Percentiles rank a stretch among this genome's conserved stretches.
Evolutionary conservation across 2,329 filamentous ascomycete species (phyloP).

Genomic region (Colletotrichum trifolii): DNA sequence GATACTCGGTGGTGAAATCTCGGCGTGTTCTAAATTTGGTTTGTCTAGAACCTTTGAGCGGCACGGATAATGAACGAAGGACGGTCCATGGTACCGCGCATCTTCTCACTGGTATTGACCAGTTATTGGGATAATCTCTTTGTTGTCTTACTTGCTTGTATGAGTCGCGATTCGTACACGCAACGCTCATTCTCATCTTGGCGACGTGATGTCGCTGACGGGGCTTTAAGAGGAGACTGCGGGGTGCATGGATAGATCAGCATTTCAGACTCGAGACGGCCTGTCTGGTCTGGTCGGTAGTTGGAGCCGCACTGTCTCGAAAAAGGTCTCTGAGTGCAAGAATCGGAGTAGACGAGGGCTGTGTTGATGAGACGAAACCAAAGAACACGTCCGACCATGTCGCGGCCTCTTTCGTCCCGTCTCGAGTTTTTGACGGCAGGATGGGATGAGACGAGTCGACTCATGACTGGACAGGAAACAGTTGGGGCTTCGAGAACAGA

Average conservation of each 20-base stretch:
- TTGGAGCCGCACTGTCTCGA: slow-evolving; percentile 14
- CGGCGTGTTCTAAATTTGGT: slow-evolving; percentile 34
- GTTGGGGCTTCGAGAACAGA: not conserved
- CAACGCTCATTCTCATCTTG: slow-evolving; percentile 12
- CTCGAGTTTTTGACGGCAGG: slow-evolving; percentile 7
- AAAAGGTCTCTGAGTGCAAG: slow-evolving; percentile 19
- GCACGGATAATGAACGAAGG: not conserved
- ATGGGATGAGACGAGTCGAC: not conserved
- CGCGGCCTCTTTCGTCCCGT: slow-evolving; percentile 31
- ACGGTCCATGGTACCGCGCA: too few relatives aligned
- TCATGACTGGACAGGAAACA: slow-evolving; percentile 23
- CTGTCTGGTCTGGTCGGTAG: not conserved
- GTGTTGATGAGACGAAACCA: slow-evolving; percentile 32
- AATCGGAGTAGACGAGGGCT: slow-evolving; percentile 5
- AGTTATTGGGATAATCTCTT: slow-evolving; percentile 24
- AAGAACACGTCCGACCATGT: slow-evolving; percentile 34
- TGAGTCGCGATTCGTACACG: slow-evolving; percentile 9
- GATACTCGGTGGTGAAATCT: slow-evolving; percentile 30
- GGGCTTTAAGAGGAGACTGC: slow-evolving; percentile 27
- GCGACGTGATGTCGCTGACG: slow-evolving; percentile 29
- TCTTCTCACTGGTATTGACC: not conserved
- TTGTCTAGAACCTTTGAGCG: slow-evolving; percentile 7
- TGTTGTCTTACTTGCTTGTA: not conserved
- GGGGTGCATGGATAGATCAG: slow-evolving; percentile 33
- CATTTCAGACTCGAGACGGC: slow-evolving; percentile 14